Conservation (phyloP, 139 green algal genomes). For the Trebouxia sp. region DNA sequence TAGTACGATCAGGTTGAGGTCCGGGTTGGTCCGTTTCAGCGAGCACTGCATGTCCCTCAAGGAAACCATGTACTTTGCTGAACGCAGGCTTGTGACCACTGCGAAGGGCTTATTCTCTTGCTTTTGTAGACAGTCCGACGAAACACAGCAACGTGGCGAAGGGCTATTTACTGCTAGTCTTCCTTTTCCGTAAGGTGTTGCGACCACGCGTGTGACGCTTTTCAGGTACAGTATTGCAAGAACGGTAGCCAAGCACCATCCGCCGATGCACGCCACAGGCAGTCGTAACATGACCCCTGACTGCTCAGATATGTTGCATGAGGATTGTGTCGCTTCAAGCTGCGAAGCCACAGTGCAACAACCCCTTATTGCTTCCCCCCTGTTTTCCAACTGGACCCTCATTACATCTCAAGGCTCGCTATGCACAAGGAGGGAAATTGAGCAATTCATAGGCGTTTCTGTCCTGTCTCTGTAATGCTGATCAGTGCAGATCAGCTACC, state of each 20-base stretch:
- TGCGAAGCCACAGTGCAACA: neutral
- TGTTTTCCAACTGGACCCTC: neutral
- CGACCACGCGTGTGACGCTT: neutral
- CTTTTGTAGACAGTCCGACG: neutral
- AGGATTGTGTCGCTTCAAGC: neutral
- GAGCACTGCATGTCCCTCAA: neutral
- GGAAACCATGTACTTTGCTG: neutral
- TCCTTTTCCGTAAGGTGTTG: neutral
- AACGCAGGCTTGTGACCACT: neutral
- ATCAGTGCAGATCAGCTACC: too few species aligned
- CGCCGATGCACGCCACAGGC: too few species aligned
- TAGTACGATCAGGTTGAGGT: neutral
- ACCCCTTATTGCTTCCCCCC: neutral
- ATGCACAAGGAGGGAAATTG: too few species aligned
- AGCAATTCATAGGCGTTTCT: too few species aligned
- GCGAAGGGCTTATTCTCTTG: neutral
- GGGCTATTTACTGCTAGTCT: neutral
- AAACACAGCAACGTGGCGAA: neutral
- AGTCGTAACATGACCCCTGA: too few species aligned
- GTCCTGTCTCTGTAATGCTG: too few species aligned
- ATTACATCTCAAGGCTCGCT: too few species aligned
- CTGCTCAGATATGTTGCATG: too few species aligned
- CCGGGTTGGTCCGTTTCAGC: neutral
- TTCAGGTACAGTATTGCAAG: neutral
- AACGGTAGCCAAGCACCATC: too few species aligned